Conservation (phyloP, 208 protist species). For the Leishmania braziliensis region DNA sequence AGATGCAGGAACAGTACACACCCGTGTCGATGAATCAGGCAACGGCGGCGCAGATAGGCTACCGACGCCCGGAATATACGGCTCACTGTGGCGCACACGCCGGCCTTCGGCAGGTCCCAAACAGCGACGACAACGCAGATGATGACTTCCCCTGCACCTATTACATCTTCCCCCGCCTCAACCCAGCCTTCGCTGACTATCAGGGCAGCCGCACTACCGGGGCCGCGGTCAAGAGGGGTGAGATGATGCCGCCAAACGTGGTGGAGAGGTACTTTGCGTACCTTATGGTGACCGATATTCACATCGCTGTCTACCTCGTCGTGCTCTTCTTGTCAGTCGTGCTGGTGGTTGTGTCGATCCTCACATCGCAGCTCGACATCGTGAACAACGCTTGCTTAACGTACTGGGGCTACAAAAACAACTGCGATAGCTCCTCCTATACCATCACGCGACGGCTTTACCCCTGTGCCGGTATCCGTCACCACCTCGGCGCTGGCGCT, state of each 20-base stretch:
- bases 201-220: slow-evolving; percentile 12
- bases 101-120: not conserved
- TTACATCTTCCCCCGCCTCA: slow-evolving; percentile 52
- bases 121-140: slow-evolving; percentile 14
- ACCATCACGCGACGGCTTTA: slow-evolving; percentile 38
- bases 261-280: slow-evolving; percentile 37
- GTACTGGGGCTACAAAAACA: slow-evolving; percentile 75
- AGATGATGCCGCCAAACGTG: slow-evolving; percentile 40
- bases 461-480: slow-evolving; percentile 28
- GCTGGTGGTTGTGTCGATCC: slow-evolving; percentile 49
- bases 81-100: not conserved
- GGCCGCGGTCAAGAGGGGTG: slow-evolving; percentile 8
- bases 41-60: slow-evolving; percentile 5
- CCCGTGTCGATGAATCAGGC: slow-evolving; percentile 15
- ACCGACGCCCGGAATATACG: slow-evolving; percentile 1
- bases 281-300: slow-evolving; percentile 44
- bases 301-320: slow-evolving; percentile 36
- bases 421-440: slow-evolving; percentile 63
- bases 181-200: slow-evolving; percentile 40
- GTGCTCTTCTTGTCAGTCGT: slow-evolving; percentile 39
- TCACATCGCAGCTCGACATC: slow-evolving; percentile 57
- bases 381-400: slow-evolving; percentile 53
- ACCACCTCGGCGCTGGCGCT: slow-evolving; percentile 48
- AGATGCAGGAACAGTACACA: slow-evolving; percentile 2
- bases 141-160: slow-evolving; percentile 24